A percentile compares a stretch with the other conserved stretches of the same genome.
These are phyloP conservation scores for Termitomyces sp. DNA, from an alignment of 768 basidiomycete species.

Conservation along the genomic window DNA sequence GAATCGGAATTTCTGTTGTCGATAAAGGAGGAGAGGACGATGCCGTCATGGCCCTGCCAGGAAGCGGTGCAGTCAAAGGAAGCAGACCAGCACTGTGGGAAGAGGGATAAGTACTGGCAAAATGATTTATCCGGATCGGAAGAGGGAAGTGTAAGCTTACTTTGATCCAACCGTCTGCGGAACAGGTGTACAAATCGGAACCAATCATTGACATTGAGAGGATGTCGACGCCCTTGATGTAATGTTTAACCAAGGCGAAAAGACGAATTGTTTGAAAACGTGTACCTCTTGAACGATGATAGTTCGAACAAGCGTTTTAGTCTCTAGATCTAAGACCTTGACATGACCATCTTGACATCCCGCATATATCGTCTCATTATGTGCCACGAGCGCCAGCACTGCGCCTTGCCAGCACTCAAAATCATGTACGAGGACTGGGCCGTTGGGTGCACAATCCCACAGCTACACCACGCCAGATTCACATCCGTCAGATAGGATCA, in stretches of 20 bases:
- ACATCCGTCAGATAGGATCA: neutral
- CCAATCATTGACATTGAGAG: constrained; percentile 72
- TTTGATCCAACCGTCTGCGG: constrained; percentile 66
- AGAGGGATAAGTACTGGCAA: neutral
- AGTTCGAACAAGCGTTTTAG: constrained; percentile 77
- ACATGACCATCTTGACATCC: constrained; percentile 95
- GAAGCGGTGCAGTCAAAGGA: constrained; percentile 82
- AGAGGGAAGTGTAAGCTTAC: too few species aligned
- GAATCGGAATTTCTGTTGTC: constrained; percentile 27
- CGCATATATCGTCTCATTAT: constrained; percentile 80
- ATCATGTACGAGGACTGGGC: constrained; percentile 50
- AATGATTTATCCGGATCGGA: neutral
- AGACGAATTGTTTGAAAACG: neutral
- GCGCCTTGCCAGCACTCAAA: constrained; percentile 75
- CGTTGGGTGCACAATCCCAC: constrained; percentile 51
- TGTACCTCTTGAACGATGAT: constrained; percentile 81
- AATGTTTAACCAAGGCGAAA: neutral
- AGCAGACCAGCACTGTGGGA: constrained; percentile 65
- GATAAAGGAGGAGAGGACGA: constrained; percentile 74
- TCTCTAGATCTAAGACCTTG: constrained; percentile 87
- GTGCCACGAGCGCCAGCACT: constrained; percentile 70
- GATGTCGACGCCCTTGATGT: constrained; percentile 64
- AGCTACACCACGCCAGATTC: constrained; percentile 32
- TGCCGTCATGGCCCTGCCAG: constrained; percentile 79
- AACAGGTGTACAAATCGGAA: constrained; percentile 59